Base-by-base conservation (phyloP, 2,329 filamentous ascomycete genomes). In the Dactylonectria macrodidyma region DNA sequence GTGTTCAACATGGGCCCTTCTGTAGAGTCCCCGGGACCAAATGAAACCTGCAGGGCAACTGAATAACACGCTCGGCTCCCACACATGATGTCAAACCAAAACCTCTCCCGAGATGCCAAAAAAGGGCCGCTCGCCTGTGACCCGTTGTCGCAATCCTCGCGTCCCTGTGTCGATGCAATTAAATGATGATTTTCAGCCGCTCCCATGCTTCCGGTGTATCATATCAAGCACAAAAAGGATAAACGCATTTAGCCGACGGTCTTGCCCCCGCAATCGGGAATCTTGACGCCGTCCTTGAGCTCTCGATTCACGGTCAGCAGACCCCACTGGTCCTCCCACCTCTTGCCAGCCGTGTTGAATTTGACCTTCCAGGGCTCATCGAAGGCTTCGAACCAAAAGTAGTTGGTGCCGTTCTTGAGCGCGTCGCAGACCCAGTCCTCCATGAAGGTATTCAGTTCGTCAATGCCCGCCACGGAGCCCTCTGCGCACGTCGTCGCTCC, bases 311-410 rank as follows among this genome's bases (percentile, higher is more conserved):
- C 88, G 75, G 97, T 94, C 90, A 98, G 91, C 14, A 98, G 83
- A 10, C 96, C 95, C 95, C 95, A 98, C 79, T 97, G 93, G 79
- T 97, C 94, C 84, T 98, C 95, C 95, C 95, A 98, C 59, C 93
- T 87, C 83, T 95, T 86, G 47, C 86, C 84, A 65, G 81, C 81
- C 5, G 84, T 85, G 79, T 98, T 92, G 83, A 91, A 97, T 19
- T 81, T 77, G 62, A 92, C 85, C 84, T 98, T 98, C 95, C 95
- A 98, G 2, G 95, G 95, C 85, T 98, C 95, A 78, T 98, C 95
- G 79, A 98, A 98, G 10, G 95, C 94, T 78, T 95, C 93, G 79
- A 98, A 98, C 95, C 95, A 98, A 78, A 98, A 98, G 80, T 97
- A 98, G 73, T 97, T 91, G 2, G 95, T 98, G 52, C 91, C 92